Base-by-base conservation (phyloP, 2,329 filamentous ascomycete genomes). In the Xylariaceae sp. region DNA sequence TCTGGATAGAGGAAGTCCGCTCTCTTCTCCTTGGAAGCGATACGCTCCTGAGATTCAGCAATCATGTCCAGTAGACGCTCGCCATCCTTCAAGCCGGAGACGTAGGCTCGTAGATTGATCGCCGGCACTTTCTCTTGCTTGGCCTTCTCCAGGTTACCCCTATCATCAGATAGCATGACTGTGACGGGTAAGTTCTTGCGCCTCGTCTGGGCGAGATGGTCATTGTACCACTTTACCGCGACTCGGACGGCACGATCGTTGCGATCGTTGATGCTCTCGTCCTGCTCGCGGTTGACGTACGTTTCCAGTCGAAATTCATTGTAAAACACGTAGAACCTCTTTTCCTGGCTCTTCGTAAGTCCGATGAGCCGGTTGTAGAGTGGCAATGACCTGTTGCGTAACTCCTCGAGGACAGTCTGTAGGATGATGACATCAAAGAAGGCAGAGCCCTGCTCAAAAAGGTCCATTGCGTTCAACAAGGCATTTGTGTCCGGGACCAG, bases 311-410 rank as follows among this genome's bases (percentile, higher is more conserved):
- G 78, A 59, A 98, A 98, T 55, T 98, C 92, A 62, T 98, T 98
- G 76, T 97, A 97, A 62, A 98, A 98, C 36, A 98, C 87, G 58
- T 97, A 96, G 61, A 95, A 97, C 38, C 90, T 81, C 71, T 98
- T 98, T 50, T 94, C 88, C 54, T 95, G 88, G 57, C 90, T 95
- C 65, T 90, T 94, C 27, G 89, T 94, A 48, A 98, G 71, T 15
- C 85, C 81, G 50, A 97, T 79, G 34, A 98, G 71, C 27, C 92
- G 85, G 62, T 96, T 96, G 68, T 97, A 98, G 26, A 98, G 77
- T 29, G 92, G 92, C 45, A 97, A 66, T 9, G 90, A 97, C 52
- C 89, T 80, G 61, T 96, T 95, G 59, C 88, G 86, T 44, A 98
- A 76, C 67, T 98, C 92, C 64, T 98, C 92, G 11, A 98, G 78